Evolutionary conservation across 495 filamentous ascomycete genomes (phyloP).

Genomic region (Trichocladium uniseriatum): DNA sequence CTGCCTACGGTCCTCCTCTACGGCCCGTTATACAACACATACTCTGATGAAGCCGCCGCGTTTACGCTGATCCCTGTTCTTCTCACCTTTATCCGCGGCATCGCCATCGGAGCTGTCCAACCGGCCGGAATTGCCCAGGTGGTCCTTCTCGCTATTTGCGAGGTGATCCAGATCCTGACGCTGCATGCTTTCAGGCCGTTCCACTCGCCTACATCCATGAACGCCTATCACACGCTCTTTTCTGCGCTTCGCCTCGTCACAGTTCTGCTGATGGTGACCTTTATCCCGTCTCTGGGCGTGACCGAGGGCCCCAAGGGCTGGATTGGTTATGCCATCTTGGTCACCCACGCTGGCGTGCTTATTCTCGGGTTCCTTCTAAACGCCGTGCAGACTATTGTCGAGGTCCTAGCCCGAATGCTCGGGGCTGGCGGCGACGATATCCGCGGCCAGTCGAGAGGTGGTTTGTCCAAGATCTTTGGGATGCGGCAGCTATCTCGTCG

Average conservation of each 20-base stretch:
- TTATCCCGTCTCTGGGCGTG: constrained; percentile 72
- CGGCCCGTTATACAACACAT: constrained; percentile 96
- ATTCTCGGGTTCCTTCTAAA: constrained; percentile 94
- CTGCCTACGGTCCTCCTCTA: constrained; percentile 81
- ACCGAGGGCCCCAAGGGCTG: constrained; percentile 73
- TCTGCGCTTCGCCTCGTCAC: constrained; percentile 66
- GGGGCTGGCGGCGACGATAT: constrained; percentile 71
- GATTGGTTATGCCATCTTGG: constrained; percentile 87
- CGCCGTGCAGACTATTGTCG: constrained; percentile 78
- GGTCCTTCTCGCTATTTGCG: constrained; percentile 83
- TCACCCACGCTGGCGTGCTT: constrained; percentile 77
- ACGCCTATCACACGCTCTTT: constrained; percentile 83
- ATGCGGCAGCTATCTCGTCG: constrained; percentile 85
- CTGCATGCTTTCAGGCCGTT: constrained; percentile 86
- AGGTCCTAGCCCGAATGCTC: constrained; percentile 69
- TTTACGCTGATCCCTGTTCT: constrained; percentile 82
- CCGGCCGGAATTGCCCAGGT: constrained; percentile 88
- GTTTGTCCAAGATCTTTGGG: constrained; percentile 83
- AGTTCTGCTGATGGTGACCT: constrained; percentile 76
- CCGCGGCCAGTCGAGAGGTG: constrained; percentile 65
- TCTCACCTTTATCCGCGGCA: constrained; percentile 72
- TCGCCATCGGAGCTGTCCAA: constrained; percentile 87
- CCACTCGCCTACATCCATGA: constrained; percentile 92
- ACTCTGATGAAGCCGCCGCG: constrained; percentile 73
- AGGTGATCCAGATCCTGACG: constrained; percentile 82